Base-by-base conservation (phyloP, 768 basidiomycete genomes). In the Mycena epipterygia region DNA sequence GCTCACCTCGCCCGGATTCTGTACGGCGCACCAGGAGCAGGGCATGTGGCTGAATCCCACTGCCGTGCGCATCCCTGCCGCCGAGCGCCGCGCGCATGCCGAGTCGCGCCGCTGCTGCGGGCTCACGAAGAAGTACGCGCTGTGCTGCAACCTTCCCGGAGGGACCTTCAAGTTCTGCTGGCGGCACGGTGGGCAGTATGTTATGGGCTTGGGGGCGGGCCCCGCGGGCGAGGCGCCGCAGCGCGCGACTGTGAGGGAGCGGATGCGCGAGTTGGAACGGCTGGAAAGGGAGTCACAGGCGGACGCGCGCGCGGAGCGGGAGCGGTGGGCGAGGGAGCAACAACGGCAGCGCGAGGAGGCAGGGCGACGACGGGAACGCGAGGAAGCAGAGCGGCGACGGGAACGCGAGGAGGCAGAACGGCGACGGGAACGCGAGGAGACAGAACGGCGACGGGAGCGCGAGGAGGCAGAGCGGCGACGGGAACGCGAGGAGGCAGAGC, bases 61-160 rank as follows among this genome's bases (percentile, higher is more conserved):
- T 14, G 63, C 33, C 1, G 21, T 48, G 8, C 21, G 13, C 33
- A 70, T 70, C 32, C 30, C 69, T 4, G 21, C 49, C 9, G 23
- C 21, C 0, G 27, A 42, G 49, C 69, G 69, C 49, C 29, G 35
- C 6, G 27, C 25, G 23, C 69, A 70, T 44, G 69, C 56, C 0
- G 64, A 53, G 42, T 9, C 21, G 5, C 57, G 69, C 19, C 69
- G 35, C 33, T 70, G 69, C 58, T 70, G 56, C 29, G 69, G 69
- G 3, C 32, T 70, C 16, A 70, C 69, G 2, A 53, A 65, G 58
- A 52, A 33, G 33, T 44, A 46, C 42, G 57, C 51, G 17, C 63
- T 70, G 33, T 70, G 69, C 42, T 6, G 29, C n/a, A 64, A 61
- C 17, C 60, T 35, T 11, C 48, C 63, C 2, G 63, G 63, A 1